phyloP scores from a whole-genome alignment of 2,329 filamentous ascomycete genomes.

The Calonectria honghensis region DNA sequence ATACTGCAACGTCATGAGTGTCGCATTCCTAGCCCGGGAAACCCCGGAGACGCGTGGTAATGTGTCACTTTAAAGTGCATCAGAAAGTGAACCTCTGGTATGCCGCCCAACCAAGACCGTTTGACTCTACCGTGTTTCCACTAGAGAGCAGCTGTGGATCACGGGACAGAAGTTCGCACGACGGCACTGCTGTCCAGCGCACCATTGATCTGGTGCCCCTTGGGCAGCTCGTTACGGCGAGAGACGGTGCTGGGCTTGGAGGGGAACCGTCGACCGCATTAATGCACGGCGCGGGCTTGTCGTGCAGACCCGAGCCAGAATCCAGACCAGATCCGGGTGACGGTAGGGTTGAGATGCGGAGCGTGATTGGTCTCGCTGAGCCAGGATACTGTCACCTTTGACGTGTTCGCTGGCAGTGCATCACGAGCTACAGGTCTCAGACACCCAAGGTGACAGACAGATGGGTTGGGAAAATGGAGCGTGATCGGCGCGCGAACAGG shows the following conservation, averaged over 20 bases:
- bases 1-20: slow-evolving; percentile 22
- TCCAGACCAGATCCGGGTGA: slow-evolving; percentile 47
- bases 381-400: slow-evolving; percentile 44
- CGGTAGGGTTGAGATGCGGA: slow-evolving; percentile 11
- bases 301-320: slow-evolving; percentile 51
- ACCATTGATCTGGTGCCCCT: slow-evolving; percentile 21
- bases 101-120: slow-evolving; percentile 28
- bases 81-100: slow-evolving; percentile 19
- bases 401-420: slow-evolving; percentile 57
- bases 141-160: slow-evolving; percentile 28
- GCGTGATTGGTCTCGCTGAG: slow-evolving; percentile 48
- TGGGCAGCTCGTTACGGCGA: slow-evolving; percentile 31
- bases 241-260: slow-evolving; percentile 30
- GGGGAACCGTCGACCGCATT: slow-evolving; percentile 50
- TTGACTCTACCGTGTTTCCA: slow-evolving; percentile 20
- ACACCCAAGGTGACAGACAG: slow-evolving; percentile 47
- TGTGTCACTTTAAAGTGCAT: slow-evolving; percentile 39
- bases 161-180: slow-evolving; percentile 38
- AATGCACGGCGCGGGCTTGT: slow-evolving; percentile 48
- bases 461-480: slow-evolving; percentile 45
- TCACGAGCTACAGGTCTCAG: slow-evolving; percentile 54
- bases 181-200: slow-evolving; percentile 29
- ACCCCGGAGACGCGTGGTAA: slow-evolving; percentile 35
- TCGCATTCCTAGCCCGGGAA: slow-evolving; percentile 34
- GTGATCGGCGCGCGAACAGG: slow-evolving; percentile 50